Conservation (phyloP, 108 stramenopile genomes). For the Cyclotella atomus region DNA sequence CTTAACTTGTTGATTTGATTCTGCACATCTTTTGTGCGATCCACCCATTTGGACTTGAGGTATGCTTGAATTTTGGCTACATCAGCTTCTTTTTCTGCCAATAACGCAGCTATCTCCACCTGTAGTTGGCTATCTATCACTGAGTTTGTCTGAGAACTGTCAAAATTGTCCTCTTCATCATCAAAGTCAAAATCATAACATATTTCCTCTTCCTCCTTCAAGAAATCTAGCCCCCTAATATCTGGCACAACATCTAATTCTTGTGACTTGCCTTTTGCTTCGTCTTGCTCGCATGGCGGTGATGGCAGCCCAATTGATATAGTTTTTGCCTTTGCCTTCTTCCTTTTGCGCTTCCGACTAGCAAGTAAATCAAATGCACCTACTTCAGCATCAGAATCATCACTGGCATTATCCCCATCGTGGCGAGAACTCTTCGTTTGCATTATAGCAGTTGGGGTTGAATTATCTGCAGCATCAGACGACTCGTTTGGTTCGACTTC, state of each 20-base stretch:
- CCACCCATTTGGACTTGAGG: slow-evolving; percentile 32
- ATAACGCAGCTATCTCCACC: slow-evolving; percentile 30
- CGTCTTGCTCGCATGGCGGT: not conserved
- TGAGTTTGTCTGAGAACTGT: slow-evolving; percentile 8
- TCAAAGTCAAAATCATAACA: not conserved
- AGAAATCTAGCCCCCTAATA: not conserved
- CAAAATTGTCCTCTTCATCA: slow-evolving; percentile 6
- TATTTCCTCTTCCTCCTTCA: not conserved
- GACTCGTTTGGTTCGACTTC: too few species aligned
- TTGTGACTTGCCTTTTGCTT: not conserved
- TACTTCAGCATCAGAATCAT: slow-evolving; percentile 4
- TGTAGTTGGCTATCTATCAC: slow-evolving; percentile 12
- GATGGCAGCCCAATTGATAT: slow-evolving; percentile 9
- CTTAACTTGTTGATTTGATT: slow-evolving; percentile 53
- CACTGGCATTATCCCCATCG: not conserved
- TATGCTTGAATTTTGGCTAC: slow-evolving; percentile 30
- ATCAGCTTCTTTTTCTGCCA: slow-evolving; percentile 47
- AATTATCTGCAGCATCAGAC: too few species aligned
- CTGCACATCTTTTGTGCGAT: slow-evolving; percentile 16
- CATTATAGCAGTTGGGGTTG: too few species aligned
- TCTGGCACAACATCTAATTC: not conserved
- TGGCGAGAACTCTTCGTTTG: not conserved
- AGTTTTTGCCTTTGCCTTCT: not conserved
- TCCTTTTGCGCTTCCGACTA: slow-evolving; percentile 9
- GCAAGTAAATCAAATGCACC: slow-evolving; percentile 15